These are phyloP conservation scores for Coccomyxa subellipsoidea DNA, from an alignment of 163 green algal species.

Conservation along the genomic window DNA sequence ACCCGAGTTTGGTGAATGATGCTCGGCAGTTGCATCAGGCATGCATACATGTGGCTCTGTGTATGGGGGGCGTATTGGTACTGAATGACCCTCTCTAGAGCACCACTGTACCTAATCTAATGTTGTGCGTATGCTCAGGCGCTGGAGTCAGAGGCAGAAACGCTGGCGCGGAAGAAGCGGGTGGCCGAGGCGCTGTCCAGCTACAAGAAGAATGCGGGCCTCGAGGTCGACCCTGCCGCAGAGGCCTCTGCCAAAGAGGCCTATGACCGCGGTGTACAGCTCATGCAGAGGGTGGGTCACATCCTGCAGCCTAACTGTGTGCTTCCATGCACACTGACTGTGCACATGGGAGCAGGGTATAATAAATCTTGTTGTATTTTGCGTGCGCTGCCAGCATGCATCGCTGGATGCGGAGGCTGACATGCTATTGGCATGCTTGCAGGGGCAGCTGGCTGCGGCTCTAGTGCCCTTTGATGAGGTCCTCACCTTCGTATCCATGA, in stretches of 20 bases:
- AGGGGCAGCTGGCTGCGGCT: constrained; percentile 1
- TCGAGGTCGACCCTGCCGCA: constrained; percentile 26
- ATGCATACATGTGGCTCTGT: too few relatives aligned
- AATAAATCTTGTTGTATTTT: too few relatives aligned
- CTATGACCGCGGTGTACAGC: constrained; percentile 4
- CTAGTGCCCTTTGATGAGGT: constrained; percentile 8
- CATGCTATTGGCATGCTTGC: neutral
- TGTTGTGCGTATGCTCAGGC: constrained; percentile 36
- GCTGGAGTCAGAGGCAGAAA: constrained; percentile 62
- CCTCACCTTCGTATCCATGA: constrained; percentile 36
- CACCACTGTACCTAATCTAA: too few relatives aligned
- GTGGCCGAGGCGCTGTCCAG: constrained; percentile 24
- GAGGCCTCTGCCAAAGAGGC: neutral
- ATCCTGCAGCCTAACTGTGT: neutral
- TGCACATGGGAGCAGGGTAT: neutral
- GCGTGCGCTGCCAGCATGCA: too few relatives aligned
- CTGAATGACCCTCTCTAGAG: too few relatives aligned
- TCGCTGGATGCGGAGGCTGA: too few relatives aligned
- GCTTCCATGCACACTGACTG: neutral
- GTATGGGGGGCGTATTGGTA: too few relatives aligned
- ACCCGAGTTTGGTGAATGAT: too few relatives aligned
- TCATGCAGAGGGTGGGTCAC: neutral
- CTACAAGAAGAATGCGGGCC: constrained; percentile 38
- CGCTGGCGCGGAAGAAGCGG: constrained; percentile 21
- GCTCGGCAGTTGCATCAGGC: neutral